Base-by-base conservation (phyloP, 2,329 filamentous ascomycete species). In the Cladorrhinum sp. region DNA sequence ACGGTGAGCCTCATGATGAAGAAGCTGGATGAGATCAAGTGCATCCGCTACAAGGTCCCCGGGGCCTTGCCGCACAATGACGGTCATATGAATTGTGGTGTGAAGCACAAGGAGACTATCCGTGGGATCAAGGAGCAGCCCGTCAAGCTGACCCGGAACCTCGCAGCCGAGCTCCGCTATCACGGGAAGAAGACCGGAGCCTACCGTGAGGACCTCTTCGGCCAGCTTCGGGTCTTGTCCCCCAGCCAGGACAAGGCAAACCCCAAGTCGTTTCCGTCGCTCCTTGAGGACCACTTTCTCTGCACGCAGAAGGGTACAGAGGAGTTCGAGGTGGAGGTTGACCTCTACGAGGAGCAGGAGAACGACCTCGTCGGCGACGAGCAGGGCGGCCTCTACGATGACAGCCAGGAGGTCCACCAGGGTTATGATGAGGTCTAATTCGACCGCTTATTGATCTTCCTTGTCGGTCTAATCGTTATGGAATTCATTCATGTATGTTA, bases 21-120 rank as follows among this genome's bases (percentile, higher is more conserved):
- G 63, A 84, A 84, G 58, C 75, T 91, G 1, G 88, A 88, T 0
- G 87, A 87, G 0, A 85, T 89, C 7, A 78, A 87, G 50, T 80
- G 93, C 62, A 87, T 92, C 72, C 81, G 90, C 39, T 90, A 93
- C 73, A 66, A 65, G 62, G 16, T 66, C 2, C 65, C 67, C 0
- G 63, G 61, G 0, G 30, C 50, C 21, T 55, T 52, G 1, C 61
- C 64, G 4, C 63, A 67, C 10, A 30, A 55, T 1, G 67, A 70
- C 30, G 56, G 3, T 24, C 68, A 69, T 30, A 42, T 42, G 8
- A 63, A 53, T 26, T 70, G 68, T 23, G 68, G 68, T 14, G 62
- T 68, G 18, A 52, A 64, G 2, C 64, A 66, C 28, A 57, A 62
- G 8, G 60, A 66, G 26, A 55, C 57, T 2, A 57, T 68, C 3